These are phyloP conservation scores for Solanum hybrid DNA, from an alignment of 305 asterid species.

Conservation along the genomic window DNA sequence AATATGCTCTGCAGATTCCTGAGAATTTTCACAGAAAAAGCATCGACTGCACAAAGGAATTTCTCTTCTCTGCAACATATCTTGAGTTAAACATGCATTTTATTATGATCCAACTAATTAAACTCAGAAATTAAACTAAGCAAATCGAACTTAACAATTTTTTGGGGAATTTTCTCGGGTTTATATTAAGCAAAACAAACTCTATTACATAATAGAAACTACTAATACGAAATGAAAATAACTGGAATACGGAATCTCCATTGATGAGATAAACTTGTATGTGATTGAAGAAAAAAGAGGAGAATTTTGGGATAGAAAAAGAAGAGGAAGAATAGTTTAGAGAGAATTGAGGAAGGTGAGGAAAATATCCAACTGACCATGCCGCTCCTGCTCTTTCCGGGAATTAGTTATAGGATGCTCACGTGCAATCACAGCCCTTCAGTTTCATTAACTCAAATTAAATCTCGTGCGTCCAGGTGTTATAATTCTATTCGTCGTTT, in stretches of 20 bases:
- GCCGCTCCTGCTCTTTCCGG: neutral
- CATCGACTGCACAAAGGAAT: neutral
- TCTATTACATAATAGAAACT: neutral
- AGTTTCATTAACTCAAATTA: neutral
- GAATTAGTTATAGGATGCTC: neutral
- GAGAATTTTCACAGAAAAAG: neutral
- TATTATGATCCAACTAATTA: neutral
- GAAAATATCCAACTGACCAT: neutral
- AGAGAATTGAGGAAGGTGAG: neutral
- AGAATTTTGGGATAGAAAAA: neutral
- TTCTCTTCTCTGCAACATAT: neutral
- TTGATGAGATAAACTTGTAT: neutral
- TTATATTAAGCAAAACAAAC: neutral
- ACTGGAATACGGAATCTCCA: neutral
- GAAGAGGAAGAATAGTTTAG: neutral
- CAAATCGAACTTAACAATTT: neutral
- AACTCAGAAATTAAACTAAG: neutral
- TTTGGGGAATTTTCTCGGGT: neutral
- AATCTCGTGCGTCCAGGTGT: neutral
- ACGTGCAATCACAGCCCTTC: neutral
- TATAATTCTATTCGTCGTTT: neutral
- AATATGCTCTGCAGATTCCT: neutral
- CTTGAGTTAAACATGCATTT: neutral
- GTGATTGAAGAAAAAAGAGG: neutral
- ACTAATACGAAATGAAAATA: neutral